These are phyloP conservation scores for Pascua sp. DNA, from an alignment of 1,284 basidiomycete species.

Conservation along the genomic window DNA sequence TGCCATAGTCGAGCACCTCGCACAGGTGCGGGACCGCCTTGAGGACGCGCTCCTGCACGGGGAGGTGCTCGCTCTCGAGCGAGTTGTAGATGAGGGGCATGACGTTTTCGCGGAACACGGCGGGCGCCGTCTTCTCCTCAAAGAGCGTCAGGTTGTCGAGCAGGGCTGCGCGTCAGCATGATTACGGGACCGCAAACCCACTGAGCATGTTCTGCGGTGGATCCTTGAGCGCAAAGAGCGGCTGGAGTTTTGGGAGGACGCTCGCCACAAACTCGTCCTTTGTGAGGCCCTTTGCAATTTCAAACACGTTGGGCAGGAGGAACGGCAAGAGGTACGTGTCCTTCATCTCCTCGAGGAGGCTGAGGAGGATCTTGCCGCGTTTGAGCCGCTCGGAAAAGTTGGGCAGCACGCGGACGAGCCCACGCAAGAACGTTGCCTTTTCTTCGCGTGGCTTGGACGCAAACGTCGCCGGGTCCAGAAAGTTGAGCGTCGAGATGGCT, in stretches of 20 bases:
- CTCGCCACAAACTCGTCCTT: constrained; percentile 71
- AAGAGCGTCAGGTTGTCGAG: constrained; percentile 85
- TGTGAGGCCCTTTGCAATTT: constrained; percentile 74
- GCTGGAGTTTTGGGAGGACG: constrained; percentile 79
- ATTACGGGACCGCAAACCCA: constrained; percentile 17
- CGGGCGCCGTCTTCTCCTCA: constrained; percentile 83
- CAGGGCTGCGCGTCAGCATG: constrained; percentile 53
- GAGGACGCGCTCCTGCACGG: constrained; percentile 87
- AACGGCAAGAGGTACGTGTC: constrained; percentile 86
- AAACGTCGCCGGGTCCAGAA: constrained; percentile 92
- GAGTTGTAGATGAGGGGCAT: constrained; percentile 93
- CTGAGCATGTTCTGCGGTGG: constrained; percentile 94
- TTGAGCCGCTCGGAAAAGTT: constrained; percentile 83
- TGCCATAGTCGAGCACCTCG: constrained; percentile 88
- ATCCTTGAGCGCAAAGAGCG: constrained; percentile 85
- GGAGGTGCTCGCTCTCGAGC: constrained; percentile 82
- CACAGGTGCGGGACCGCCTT: constrained; percentile 80
- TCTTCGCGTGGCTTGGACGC: constrained; percentile 91
- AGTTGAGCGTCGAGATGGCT: constrained; percentile 95
- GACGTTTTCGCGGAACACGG: constrained; percentile 85
- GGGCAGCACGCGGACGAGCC: constrained; percentile 74
- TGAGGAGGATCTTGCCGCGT: constrained; percentile 87
- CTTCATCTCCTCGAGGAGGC: constrained; percentile 96
- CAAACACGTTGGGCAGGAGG: constrained; percentile 96
- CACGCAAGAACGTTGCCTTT: constrained; percentile 93